Conservation (phyloP, 805 yeast species). For the Saccharomycopsis malanga region DNA sequence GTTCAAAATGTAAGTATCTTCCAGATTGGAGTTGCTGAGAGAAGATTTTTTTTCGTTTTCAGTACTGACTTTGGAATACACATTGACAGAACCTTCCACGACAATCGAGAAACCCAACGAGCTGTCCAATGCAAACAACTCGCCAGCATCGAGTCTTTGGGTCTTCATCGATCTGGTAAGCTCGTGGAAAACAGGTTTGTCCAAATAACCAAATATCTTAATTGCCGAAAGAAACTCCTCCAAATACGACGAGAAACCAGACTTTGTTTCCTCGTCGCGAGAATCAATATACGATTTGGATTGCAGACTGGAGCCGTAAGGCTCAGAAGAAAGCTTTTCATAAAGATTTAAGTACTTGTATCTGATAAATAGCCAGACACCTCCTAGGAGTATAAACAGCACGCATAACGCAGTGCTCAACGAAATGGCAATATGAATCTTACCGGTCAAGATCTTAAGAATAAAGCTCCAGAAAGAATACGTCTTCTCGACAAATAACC, state of each 20-base stretch:
- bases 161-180: constrained; percentile 89
- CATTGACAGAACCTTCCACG: constrained; percentile 83
- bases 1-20: constrained; percentile 42
- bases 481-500: background rate
- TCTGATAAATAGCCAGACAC: constrained; percentile 12
- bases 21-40: constrained; percentile 4
- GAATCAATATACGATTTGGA: constrained; percentile 12
- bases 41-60: constrained; percentile 11
- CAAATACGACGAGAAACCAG: constrained; percentile 56
- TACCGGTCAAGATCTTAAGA: constrained; percentile 11
- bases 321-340: constrained; percentile 12
- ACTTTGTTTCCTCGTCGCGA: constrained; percentile 31
- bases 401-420: constrained; percentile 15
- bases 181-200: constrained; percentile 85
- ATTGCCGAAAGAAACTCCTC: constrained; percentile 89
- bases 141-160: constrained; percentile 70
- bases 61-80: constrained; percentile 47
- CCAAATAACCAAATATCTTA: constrained; percentile 89
- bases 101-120: constrained; percentile 83
- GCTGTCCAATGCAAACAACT: constrained; percentile 64
- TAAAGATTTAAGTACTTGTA: constrained; percentile 19
- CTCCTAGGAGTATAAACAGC: background rate
- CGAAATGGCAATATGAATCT: constrained; percentile 17
- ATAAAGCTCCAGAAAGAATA: constrained; percentile 6
- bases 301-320: constrained; percentile 5